phyloP scores from a whole-genome alignment of 352 stramenopile genomes.

The Globisporangium middletonii region DNA sequence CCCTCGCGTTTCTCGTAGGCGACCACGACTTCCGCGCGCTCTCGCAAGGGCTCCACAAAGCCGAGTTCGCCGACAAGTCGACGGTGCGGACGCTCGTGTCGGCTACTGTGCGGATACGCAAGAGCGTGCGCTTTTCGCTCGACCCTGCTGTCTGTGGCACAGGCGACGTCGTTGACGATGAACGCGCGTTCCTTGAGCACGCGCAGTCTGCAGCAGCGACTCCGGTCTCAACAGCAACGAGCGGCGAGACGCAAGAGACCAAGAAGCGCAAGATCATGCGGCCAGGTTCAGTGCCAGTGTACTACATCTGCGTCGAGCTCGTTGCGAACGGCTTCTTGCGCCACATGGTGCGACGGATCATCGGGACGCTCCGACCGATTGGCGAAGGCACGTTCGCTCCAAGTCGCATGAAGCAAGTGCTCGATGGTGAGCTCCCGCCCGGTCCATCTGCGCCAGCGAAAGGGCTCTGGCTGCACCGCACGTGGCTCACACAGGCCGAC shows the following conservation, averaged over 20 bases:
- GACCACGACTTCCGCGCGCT: constrained; percentile 79
- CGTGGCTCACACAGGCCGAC: constrained; percentile 73
- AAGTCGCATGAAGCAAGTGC: constrained; percentile 58
- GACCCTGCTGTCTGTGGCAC: constrained; percentile 45
- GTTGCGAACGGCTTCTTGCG: constrained; percentile 80
- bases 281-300: constrained; percentile 18
- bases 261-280: constrained; percentile 36
- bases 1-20: constrained; percentile 58
- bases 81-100: constrained; percentile 69
- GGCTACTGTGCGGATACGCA: constrained; percentile 47
- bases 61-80: constrained; percentile 46
- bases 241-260: constrained; percentile 15
- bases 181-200: constrained; percentile 2
- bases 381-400: constrained; percentile 58
- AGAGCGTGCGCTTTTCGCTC: constrained; percentile 68
- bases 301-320: constrained; percentile 82
- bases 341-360: constrained; percentile 85
- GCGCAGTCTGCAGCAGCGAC: constrained; percentile 4
- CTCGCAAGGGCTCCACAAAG: constrained; percentile 66
- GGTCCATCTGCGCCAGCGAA: constrained; percentile 73
- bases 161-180: constrained; percentile 53
- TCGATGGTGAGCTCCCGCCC: constrained; percentile 39
- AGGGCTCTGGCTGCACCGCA: constrained; percentile 79
- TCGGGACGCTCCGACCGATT: constrained; percentile 74
- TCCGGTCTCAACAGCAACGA: background rate